phyloP scores from a whole-genome alignment of 495 filamentous ascomycete species.

The Aspergillus ostianus region DNA sequence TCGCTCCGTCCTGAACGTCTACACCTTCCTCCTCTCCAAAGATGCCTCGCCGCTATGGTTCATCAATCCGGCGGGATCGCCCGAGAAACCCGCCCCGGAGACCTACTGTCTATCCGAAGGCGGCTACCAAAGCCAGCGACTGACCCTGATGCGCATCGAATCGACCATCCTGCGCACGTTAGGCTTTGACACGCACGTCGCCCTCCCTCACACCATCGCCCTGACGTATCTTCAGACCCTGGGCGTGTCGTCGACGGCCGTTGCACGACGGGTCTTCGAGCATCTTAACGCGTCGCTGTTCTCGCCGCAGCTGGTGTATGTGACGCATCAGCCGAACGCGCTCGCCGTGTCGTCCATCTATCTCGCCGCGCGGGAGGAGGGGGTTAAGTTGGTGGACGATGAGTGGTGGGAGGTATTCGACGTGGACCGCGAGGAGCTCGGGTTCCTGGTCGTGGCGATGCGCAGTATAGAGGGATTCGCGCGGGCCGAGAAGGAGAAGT shows the following conservation, averaged over 20 bases:
- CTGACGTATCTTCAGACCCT: constrained; percentile 92
- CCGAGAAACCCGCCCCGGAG: constrained; percentile 46
- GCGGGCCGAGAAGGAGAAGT: constrained; percentile 47
- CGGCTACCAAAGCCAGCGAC: constrained; percentile 60
- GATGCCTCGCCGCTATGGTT: constrained; percentile 60
- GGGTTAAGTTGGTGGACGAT: constrained; percentile 69
- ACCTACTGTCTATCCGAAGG: constrained; percentile 73
- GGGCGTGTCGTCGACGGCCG: constrained; percentile 48
- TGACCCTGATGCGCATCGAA: constrained; percentile 66
- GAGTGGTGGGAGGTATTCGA: constrained; percentile 99
- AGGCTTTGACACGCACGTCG: constrained; percentile 78
- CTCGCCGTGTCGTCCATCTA: constrained; percentile 90
- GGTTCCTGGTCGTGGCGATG: constrained; percentile 88
- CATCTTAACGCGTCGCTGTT: constrained; percentile 82
- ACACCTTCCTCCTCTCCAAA: constrained; percentile 71
- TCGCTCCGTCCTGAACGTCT: constrained; percentile 78
- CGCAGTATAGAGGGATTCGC: constrained; percentile 75
- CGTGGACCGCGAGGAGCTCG: constrained; percentile 92
- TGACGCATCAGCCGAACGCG: constrained; percentile 85
- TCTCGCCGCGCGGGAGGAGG: constrained; percentile 76
- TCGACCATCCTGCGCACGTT: constrained; percentile 70
- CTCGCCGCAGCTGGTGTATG: constrained; percentile 83
- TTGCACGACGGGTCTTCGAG: constrained; percentile 64
- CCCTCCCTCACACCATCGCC: constrained; percentile 81
- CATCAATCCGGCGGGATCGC: constrained; percentile 31